phyloP scores from a whole-genome alignment of 2,329 filamentous ascomycete species.

The Neofusicoccum cordaticola region DNA sequence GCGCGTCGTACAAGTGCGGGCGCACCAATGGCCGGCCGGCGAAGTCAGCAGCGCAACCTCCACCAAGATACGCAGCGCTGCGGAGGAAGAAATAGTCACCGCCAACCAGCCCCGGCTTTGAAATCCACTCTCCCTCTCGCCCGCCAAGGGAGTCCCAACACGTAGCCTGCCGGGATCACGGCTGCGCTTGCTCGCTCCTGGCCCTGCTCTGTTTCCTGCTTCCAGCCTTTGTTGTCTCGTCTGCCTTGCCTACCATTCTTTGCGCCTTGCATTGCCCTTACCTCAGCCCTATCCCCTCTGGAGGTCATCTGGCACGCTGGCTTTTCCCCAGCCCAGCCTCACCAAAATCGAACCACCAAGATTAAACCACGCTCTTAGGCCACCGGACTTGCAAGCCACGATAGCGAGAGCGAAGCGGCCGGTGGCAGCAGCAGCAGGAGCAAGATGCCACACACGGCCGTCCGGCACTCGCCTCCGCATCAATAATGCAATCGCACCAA shows the following conservation, averaged over 20 bases:
- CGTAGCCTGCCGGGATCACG: not conserved
- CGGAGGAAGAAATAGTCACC: not conserved
- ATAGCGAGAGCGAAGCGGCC: not conserved
- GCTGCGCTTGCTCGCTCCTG: not conserved
- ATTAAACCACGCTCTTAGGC: not conserved
- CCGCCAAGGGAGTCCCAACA: not conserved
- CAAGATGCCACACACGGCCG: no score
- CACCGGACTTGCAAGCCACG: not conserved
- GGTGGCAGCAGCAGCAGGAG: no score
- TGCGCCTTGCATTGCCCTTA: constrained; percentile 9
- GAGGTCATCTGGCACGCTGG: constrained; percentile 8
- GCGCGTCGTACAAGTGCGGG: constrained; percentile 7
- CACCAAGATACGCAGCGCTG: not conserved
- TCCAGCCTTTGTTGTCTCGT: not conserved
- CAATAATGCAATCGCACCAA: no score
- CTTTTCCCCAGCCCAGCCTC: not conserved
- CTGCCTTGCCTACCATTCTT: not conserved
- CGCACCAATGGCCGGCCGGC: constrained; percentile 2
- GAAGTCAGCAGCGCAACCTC: not conserved
- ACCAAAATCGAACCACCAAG: not conserved
- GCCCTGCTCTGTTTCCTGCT: not conserved
- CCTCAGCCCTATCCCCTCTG: constrained; percentile 3
- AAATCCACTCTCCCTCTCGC: not conserved
- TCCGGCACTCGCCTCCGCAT: no score
- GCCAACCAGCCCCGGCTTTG: not conserved